Evolutionary conservation across 805 yeast genomes (phyloP), one percentile per base, ranked within the genome.

Genomic region (Wickerhamomyces tratensis): DNA sequence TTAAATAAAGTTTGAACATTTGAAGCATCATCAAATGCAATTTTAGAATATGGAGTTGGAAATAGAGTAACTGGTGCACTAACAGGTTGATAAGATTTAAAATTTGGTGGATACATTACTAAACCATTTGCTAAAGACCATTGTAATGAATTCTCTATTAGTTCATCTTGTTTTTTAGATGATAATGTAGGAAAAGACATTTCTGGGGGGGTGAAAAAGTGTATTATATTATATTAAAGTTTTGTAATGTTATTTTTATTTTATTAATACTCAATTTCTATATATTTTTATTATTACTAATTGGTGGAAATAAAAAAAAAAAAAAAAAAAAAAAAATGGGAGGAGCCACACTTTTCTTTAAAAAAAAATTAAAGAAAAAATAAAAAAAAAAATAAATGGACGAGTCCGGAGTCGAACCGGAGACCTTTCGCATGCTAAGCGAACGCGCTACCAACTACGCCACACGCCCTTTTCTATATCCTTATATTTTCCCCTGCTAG

Each of bases 51-150:
- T 7, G 96, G 95, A 0, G 97, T 84, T 5, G 99, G 99, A 55
- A 70, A 87, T 29, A 91, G 54, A 2, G 98, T 93, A 9, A 87
- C 79, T 35, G 99, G 98, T 2, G 96, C 96, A 41, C 72, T 73
- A 20, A 63, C 62, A 13, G 77, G 72, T 36, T 65, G 65, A 50
- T 64, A 70, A 25, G 54, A 47, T 11, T 64, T 47, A 52, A 69
- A 77, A 26, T 71, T 67, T 1, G 81, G 78, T 2, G 88, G 87
- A 52, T 85, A 82, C 79, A 89, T 81, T n/a, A 79, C 72, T 37
- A 89, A 67, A 3, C 97, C 96, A 62, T 86, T 77, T 39, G 82
- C 72, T 40, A 89, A 63, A 6, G 84, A 69, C 86, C 93, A 88
- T 49, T 88, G 95, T 40, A 73, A 70, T 31, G 82, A 53, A 39